Conservation (phyloP, 345 rosid genomes). For the Citrus glauca region DNA sequence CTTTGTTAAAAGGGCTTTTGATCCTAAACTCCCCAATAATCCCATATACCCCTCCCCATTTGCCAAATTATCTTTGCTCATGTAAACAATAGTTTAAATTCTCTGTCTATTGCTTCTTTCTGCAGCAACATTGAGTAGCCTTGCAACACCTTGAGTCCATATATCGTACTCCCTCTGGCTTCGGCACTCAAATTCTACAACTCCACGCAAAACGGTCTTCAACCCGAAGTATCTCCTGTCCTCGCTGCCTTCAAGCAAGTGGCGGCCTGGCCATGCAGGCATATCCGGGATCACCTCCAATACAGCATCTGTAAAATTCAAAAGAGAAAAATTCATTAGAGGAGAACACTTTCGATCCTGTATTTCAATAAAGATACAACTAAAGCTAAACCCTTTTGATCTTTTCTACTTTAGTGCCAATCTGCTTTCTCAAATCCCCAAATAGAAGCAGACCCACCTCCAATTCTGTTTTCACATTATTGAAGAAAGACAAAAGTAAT, state of each 20-base stretch:
- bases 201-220: conserved; percentile 56
- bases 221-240: conserved; percentile 69
- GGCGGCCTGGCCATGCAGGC: conserved; percentile 90
- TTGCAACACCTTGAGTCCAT: conserved; percentile 91
- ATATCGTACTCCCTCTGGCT: conserved; percentile 79
- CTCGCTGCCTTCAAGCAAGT: conserved; percentile 82
- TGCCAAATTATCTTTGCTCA: conserved; percentile 5
- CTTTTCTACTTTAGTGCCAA: conserved; percentile 38
- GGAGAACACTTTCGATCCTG: conserved; percentile 34
- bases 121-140: conserved; percentile 65
- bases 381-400: conserved; percentile 18
- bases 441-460: conserved; percentile 58
- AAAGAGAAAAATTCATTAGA: conserved; percentile 24
- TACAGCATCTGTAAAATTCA: conserved; percentile 55
- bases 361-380: conserved; percentile 14
- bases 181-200: conserved; percentile 76
- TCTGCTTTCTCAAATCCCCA: conserved; percentile 87
- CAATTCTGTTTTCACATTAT: conserved; percentile 37
- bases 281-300: conserved; percentile 66
- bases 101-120: conserved; percentile 55
- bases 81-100: conserved; percentile 30
- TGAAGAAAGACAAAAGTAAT: conserved; percentile 41
- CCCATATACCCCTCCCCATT: not conserved
- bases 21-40: conserved; percentile 5
- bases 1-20: conserved; percentile 3